A percentile compares a stretch with the other conserved stretches of the same genome.
Conservation (phyloP, 2,329 filamentous ascomycete species). For the Fusarium heterosporum region DNA sequence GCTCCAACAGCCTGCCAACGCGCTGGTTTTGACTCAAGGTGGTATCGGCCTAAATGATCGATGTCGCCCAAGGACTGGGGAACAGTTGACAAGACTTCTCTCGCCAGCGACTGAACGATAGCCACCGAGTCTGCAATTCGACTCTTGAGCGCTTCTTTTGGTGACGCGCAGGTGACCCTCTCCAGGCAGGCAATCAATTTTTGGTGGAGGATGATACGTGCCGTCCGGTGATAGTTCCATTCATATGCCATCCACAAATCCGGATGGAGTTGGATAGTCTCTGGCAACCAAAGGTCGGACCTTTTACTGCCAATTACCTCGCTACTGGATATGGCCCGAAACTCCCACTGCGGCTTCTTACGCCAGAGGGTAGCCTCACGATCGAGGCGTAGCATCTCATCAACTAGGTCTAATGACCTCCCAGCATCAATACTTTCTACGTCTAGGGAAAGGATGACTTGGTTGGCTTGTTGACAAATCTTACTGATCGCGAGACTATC, state of each 20-base stretch:
- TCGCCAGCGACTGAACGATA: constrained; percentile 46
- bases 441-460: constrained; percentile 39
- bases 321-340: constrained; percentile 39
- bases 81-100: constrained; percentile 52
- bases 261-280: constrained; percentile 50
- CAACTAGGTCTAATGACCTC: constrained; percentile 44
- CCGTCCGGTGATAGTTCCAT: constrained; percentile 56
- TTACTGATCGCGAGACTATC: constrained; percentile 25
- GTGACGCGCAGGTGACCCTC: not conserved
- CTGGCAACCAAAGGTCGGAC: constrained; percentile 29
- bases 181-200: constrained; percentile 50
- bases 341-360: constrained; percentile 51
- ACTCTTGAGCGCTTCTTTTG: not conserved
- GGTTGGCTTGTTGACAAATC: constrained; percentile 49
- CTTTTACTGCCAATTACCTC: constrained; percentile 28
- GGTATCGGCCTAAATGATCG: constrained; percentile 40
- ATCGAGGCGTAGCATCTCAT: constrained; percentile 50
- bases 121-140: constrained; percentile 4
- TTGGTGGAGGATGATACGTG: constrained; percentile 53
- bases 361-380: constrained; percentile 49
- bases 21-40: constrained; percentile 23
- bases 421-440: not conserved
- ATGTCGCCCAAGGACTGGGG: constrained; percentile 54
- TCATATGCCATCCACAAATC: constrained; percentile 58
- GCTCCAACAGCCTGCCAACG: constrained; percentile 51